Conservation (phyloP, 2,329 filamentous ascomycete genomes). For the Ceratocystis harringtonii region DNA sequence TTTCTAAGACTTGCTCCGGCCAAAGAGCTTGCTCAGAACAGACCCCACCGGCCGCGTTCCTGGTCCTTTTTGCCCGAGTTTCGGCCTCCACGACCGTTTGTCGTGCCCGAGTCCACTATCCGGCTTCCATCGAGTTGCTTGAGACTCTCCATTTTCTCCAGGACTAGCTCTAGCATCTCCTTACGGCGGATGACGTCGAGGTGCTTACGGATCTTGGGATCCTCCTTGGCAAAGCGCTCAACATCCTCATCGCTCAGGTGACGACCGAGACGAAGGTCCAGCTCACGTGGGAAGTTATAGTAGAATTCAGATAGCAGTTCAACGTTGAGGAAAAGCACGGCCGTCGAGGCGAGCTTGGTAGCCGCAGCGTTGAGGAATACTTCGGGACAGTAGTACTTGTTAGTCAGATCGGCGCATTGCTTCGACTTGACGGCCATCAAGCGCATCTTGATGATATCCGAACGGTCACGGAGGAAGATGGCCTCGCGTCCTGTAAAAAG, state of each 20-base stretch:
- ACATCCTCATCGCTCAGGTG: constrained; percentile 66
- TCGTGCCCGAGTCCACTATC: neutral
- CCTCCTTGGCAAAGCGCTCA: constrained; percentile 82
- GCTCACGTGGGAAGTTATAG: constrained; percentile 88
- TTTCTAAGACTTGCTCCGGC: neutral
- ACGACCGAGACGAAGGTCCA: constrained; percentile 73
- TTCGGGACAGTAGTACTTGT: constrained; percentile 95
- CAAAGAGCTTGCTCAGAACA: constrained; percentile 27
- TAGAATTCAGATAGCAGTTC: constrained; percentile 95
- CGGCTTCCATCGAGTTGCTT: constrained; percentile 57
- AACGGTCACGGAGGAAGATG: constrained; percentile 81
- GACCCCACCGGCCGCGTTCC: constrained; percentile 34
- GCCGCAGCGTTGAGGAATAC: constrained; percentile 96
- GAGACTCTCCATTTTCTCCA: constrained; percentile 90
- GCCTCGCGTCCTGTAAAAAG: constrained; percentile 61
- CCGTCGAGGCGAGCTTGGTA: constrained; percentile 84
- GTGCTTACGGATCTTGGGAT: constrained; percentile 76
- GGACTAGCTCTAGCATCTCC: constrained; percentile 78
- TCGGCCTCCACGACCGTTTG: constrained; percentile 13
- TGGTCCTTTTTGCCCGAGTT: constrained; percentile 23
- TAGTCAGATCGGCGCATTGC: constrained; percentile 67
- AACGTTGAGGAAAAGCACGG: constrained; percentile 92
- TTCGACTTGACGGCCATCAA: constrained; percentile 77
- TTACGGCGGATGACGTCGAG: constrained; percentile 86
- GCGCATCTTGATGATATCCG: constrained; percentile 81